Conservation (phyloP, 768 basidiomycete genomes). For the Fistulinella prunicolor region DNA sequence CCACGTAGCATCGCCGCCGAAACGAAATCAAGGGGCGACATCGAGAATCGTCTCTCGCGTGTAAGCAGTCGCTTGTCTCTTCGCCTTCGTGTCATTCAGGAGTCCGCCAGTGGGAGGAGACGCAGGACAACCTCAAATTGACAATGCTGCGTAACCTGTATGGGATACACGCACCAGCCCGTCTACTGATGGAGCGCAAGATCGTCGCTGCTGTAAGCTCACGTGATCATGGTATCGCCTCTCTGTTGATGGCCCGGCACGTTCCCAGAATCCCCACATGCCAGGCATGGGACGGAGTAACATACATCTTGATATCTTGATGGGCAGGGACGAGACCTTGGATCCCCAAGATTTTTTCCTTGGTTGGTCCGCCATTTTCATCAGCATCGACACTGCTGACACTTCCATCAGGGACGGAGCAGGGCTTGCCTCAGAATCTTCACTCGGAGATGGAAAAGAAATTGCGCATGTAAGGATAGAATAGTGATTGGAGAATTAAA, state of each 20-base stretch:
- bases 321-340: constrained; percentile 87
- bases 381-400: constrained; percentile 4
- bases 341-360: constrained; percentile 78
- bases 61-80: constrained; percentile 41
- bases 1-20: constrained; percentile 78
- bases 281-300: constrained; percentile 67
- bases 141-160: constrained; percentile 80
- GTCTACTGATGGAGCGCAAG: constrained; percentile 91
- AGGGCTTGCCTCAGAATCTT: constrained; percentile 47
- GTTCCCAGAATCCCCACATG: constrained; percentile 60
- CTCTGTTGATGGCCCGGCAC: neutral
- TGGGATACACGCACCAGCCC: constrained; percentile 87
- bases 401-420: constrained; percentile 48
- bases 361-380: constrained; percentile 42
- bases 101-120: constrained; percentile 79
- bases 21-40: constrained; percentile 53
- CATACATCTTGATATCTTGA: constrained; percentile 86
- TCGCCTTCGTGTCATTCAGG: neutral
- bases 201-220: constrained; percentile 64
- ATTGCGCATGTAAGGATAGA: constrained; percentile 38
- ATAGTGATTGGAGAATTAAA: too few relatives aligned
- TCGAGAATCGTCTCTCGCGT: constrained; percentile 73
- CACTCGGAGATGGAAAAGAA: constrained; percentile 70
- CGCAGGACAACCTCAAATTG: constrained; percentile 84
- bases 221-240: neutral